phyloP scores from a whole-genome alignment of 2,329 filamentous ascomycete genomes.

The Fusarium sp. region DNA sequence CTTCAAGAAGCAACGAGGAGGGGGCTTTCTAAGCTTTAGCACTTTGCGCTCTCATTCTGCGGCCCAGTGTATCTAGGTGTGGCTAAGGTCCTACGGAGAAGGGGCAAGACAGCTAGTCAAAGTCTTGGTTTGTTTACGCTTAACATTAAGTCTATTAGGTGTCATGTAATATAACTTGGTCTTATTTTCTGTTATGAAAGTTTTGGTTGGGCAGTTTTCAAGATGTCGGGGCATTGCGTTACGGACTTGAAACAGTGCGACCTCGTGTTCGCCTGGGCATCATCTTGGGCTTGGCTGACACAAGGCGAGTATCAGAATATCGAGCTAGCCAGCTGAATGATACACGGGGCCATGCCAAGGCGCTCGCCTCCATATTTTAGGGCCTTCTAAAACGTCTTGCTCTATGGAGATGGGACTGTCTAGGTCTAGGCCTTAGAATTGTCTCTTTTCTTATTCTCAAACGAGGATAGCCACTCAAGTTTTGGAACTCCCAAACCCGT shows the following conservation, averaged over 20 bases:
- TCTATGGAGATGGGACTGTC: neutral
- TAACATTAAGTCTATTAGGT: neutral
- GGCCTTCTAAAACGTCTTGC: neutral
- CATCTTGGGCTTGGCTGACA: neutral
- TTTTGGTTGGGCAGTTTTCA: neutral
- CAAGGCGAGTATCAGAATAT: neutral
- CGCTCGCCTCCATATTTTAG: neutral
- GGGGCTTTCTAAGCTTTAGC: neutral
- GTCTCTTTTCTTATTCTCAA: neutral
- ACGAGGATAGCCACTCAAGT: neutral
- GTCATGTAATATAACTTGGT: neutral
- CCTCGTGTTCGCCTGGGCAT: neutral
- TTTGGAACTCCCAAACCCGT: neutral
- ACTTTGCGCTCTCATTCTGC: neutral
- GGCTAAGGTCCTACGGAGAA: neutral
- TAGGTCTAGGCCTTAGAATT: neutral
- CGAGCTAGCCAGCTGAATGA: neutral
- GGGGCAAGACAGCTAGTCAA: neutral
- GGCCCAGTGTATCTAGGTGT: neutral
- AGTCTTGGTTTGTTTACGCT: neutral
- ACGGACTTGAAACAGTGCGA: neutral
- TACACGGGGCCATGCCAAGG: neutral
- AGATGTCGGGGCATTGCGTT: neutral
- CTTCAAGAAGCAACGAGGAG: neutral
- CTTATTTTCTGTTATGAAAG: neutral